These are phyloP conservation scores for Aquilaria agallochum DNA, from an alignment of 441 rosid genomes.

Conservation along the genomic window DNA sequence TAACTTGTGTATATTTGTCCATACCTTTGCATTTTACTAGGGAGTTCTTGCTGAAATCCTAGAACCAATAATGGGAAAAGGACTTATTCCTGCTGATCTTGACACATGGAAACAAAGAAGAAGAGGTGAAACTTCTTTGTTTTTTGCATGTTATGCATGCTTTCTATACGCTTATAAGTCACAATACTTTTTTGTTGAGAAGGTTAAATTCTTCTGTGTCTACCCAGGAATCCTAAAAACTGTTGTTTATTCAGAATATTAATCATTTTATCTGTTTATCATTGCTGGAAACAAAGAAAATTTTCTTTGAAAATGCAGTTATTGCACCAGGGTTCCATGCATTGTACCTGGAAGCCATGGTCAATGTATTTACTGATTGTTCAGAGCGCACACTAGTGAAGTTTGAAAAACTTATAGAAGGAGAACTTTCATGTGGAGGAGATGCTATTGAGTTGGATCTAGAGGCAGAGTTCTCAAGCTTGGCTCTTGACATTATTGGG, in stretches of 20 bases:
- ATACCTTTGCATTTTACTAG: slow-evolving; percentile 30
- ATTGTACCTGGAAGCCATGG: slow-evolving; percentile 89
- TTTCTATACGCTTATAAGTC: too few relatives aligned
- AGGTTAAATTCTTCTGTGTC: neutral
- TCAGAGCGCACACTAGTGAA: slow-evolving; percentile 67
- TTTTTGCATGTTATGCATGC: neutral
- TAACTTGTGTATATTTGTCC: neutral
- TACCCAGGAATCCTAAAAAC: too few relatives aligned
- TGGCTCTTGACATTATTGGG: slow-evolving; percentile 96
- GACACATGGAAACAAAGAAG: slow-evolving; percentile 94
- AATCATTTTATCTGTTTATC: too few relatives aligned
- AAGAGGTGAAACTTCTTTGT: slow-evolving; percentile 52
- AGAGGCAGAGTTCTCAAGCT: slow-evolving; percentile 93
- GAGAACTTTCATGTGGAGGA: slow-evolving; percentile 33
- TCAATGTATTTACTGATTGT: slow-evolving; percentile 75
- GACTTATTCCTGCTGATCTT: slow-evolving; percentile 93
- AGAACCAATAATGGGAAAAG: slow-evolving; percentile 97
- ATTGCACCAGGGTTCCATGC: slow-evolving; percentile 93
- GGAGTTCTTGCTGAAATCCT: slow-evolving; percentile 97
- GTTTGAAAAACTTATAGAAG: slow-evolving; percentile 63
- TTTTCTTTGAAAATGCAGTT: slow-evolving; percentile 38
- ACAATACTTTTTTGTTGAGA: too few relatives aligned
- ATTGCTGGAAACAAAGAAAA: neutral
- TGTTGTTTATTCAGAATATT: too few relatives aligned
- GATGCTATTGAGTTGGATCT: slow-evolving; percentile 66